Evolutionary conservation across 768 basidiomycete species (phyloP).

Genomic region (Boletellus sp.): DNA sequence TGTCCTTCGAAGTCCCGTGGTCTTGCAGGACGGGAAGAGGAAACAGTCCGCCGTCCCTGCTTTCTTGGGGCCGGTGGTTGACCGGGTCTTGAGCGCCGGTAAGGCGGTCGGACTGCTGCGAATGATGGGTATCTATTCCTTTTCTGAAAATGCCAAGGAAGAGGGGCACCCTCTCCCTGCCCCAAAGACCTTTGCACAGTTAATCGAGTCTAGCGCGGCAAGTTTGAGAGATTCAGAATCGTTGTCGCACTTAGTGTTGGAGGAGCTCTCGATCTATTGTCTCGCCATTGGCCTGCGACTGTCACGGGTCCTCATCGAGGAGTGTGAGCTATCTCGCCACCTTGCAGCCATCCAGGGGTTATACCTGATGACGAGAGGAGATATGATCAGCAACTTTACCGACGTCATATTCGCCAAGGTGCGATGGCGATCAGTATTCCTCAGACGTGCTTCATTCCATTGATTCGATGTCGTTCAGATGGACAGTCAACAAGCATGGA

Average conservation of each 20-base stretch:
- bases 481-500: constrained; percentile 69
- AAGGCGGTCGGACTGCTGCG: constrained; percentile 76
- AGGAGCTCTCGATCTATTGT: constrained; percentile 58
- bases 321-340: constrained; percentile 65
- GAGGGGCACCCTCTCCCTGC: constrained; percentile 27
- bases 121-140: constrained; percentile 39
- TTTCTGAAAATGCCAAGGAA: constrained; percentile 14
- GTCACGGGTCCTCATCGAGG: constrained; percentile 56
- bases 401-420: constrained; percentile 77
- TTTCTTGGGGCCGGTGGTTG: constrained; percentile 61
- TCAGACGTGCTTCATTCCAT: not conserved
- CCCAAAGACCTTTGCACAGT: constrained; percentile 43
- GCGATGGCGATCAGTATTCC: constrained; percentile 2
- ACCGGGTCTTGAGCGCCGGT: constrained; percentile 59
- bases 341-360: constrained; percentile 62
- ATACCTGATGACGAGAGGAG: constrained; percentile 75
- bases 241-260: constrained; percentile 59
- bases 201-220: constrained; percentile 33
- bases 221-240: constrained; percentile 55
- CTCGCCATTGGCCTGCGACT: constrained; percentile 48
- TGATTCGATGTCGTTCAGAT: constrained; percentile 43
- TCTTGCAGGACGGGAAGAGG: constrained; percentile 24
- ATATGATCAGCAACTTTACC: constrained; percentile 68
- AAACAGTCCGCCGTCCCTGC: constrained; percentile 42
- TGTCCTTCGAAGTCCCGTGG: constrained; percentile 43